A percentile compares a stretch with the other conserved stretches of the same genome.
These are phyloP conservation scores for Citropsis articulata DNA, from an alignment of 345 rosid genomes.

Conservation along the genomic window DNA sequence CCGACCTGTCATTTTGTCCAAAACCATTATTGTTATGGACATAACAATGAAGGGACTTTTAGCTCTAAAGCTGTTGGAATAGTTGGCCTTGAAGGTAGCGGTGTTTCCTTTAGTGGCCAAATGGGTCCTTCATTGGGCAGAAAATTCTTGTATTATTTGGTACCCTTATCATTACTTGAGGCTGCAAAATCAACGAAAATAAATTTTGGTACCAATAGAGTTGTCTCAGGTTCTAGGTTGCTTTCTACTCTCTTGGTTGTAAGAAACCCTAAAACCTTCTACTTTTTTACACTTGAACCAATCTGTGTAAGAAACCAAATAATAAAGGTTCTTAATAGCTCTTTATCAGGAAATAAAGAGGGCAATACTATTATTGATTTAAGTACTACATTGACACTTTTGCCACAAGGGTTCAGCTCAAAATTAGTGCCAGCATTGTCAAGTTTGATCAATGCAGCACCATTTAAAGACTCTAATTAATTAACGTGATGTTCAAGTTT, in stretches of 20 bases:
- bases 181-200: constrained; percentile 35
- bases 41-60: constrained; percentile 38
- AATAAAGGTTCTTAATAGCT: constrained; percentile 23
- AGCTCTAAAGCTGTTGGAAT: constrained; percentile 40
- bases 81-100: constrained; percentile 56
- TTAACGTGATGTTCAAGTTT: no score
- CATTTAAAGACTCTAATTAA: constrained; percentile 8
- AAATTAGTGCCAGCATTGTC: constrained; percentile 20
- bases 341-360: constrained; percentile 7
- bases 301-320: constrained; percentile 35
- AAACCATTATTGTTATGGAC: constrained; percentile 44
- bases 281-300: constrained; percentile 36
- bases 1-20: constrained; percentile 27
- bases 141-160: constrained; percentile 62
- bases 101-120: constrained; percentile 44
- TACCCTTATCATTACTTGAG: constrained; percentile 21
- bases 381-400: constrained; percentile 45
- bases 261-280: constrained; percentile 39
- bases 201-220: constrained; percentile 46
- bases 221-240: constrained; percentile 34
- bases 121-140: constrained; percentile 34
- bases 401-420: constrained; percentile 23
- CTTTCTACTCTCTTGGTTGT: constrained; percentile 38
- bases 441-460: constrained; percentile 9
- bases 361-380: constrained; percentile 68